Evolutionary conservation across 2,329 filamentous ascomycete genomes (phyloP), one percentile per base, ranked within the genome.

Genomic region (Herpotrichia juniperi): DNA sequence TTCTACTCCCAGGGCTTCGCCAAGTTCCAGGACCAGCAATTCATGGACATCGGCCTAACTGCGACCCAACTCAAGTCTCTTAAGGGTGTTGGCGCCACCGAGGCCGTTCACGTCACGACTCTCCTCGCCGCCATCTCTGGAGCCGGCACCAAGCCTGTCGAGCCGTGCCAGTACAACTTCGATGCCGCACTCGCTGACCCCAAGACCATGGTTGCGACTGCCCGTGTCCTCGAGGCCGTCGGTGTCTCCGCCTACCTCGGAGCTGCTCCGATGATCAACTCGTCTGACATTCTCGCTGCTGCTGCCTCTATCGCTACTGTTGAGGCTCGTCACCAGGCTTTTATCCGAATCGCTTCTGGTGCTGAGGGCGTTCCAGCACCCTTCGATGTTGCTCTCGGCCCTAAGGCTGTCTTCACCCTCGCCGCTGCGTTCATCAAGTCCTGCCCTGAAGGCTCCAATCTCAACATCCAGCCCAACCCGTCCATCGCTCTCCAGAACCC

Each of bases 1-100:
- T 91, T 90, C 75, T 91, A 92, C 79, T 79, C 83, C 62, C 80
- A 88, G 67, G 88, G 87, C 31, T 89, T 91, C 67, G 79, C 80
- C 57, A 81, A 84, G 71, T 89, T 91, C 76, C 79, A 83, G 22
- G 80, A 83, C 34, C 71, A 79, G 25, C 84, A 90, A 65, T 91
- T 92, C 74, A 68, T 76, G 21, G 83, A 84, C 31, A 78, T 87
- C 12, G 87, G 87, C 54, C 79, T 88, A 53, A 78, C 71, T 50
- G 73, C 79, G 34, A 66, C 68, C 16, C 79, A 87, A 58, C 79
- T 88, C 59, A 75, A 77, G 44, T 84, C 88, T 65, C 78, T 91
- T 46, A 79, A 84, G 73, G 71, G 77, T 49, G 83, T 91, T 53
- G 85, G 84, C 58, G 64, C 77, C 52, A 87, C 85, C 22, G 89